A percentile compares a stretch with the other conserved stretches of the same genome.
These are phyloP conservation scores for Syzygium aqueum DNA, from an alignment of 345 rosid species.

Conservation along the genomic window DNA sequence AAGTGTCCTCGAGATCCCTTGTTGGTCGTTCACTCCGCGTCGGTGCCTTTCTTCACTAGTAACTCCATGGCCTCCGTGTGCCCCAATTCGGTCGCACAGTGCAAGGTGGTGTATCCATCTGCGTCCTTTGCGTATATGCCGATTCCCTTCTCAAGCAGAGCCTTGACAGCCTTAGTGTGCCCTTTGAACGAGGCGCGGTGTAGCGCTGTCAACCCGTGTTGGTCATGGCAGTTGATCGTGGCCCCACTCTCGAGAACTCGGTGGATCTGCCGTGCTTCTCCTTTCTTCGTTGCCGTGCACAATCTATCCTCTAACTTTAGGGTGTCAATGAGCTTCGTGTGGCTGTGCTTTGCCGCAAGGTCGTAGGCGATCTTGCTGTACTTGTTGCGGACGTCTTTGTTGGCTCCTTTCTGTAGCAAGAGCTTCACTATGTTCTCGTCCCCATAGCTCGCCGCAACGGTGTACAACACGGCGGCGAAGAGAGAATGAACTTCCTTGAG, in stretches of 20 bases:
- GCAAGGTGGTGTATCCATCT: constrained; percentile 61
- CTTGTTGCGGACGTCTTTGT: constrained; percentile 34
- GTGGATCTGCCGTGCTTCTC: constrained; percentile 26
- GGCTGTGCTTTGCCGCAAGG: constrained; percentile 40
- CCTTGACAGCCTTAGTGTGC: constrained; percentile 18
- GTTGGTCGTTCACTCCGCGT: constrained; percentile 38
- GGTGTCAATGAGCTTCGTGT: constrained; percentile 29
- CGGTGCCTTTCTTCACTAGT: constrained; percentile 46
- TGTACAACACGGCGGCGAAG: constrained; percentile 7
- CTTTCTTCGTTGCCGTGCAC: constrained; percentile 40
- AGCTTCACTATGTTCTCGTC: constrained; percentile 46
- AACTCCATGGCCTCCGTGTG: constrained; percentile 40
- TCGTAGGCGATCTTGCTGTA: constrained; percentile 36
- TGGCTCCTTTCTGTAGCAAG: constrained; percentile 39
- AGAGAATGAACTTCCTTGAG: too few relatives aligned
- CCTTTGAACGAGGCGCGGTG: constrained; percentile 63
- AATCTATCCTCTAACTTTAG: constrained; percentile 44
- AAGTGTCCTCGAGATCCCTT: constrained; percentile 9
- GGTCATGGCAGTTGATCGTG: constrained; percentile 34
- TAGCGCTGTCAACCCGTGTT: constrained; percentile 58
- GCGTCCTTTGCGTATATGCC: constrained; percentile 44
- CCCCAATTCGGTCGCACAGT: constrained; percentile 53
- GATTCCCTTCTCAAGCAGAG: constrained; percentile 40
- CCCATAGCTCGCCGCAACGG: constrained; percentile 29
- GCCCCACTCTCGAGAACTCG: constrained; percentile 45